Evolutionary conservation across 2,329 filamentous ascomycete species (phyloP), one percentile per base, ranked within the genome.

Genomic region (Rhinocladiella similis): DNA sequence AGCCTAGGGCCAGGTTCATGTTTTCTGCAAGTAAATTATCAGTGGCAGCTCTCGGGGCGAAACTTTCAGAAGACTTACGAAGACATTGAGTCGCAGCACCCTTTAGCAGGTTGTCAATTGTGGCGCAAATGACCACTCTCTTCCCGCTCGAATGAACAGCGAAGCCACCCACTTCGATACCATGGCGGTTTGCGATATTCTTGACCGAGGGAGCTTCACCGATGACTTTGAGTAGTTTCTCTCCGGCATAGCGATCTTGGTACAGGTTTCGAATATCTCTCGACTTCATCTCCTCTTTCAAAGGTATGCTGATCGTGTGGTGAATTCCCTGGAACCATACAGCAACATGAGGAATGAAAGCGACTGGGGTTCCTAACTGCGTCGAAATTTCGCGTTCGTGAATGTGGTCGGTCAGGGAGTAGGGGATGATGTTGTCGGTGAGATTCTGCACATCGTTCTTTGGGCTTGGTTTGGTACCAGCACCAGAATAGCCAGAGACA

Each of bases 251-350:
- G 20, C 93, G 85, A 67, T 97, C 93, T 75, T 97, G 93, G 80
- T 96, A 99, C 56, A 97, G 79, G 69, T 96, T 90, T 60, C 94
- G 86, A 65, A 99, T 91, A 70, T 97, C 92, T 50, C 94, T 88
- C 41, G 90, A 92, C 2, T 86, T 90, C 89, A 97, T 95, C 59
- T 84, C 82, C 74, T 93, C 83, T 69, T 88, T 88, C 7, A 99
- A 80, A 12, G 93, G 93, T 48, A 97, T 90, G 69, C 86, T 91
- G 73, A 97, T 92, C 38, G 91, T 93, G 74, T 92, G 89, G 77
- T 90, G 86, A 66, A 97, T 97, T 62, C 93, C 93, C 70, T 95
- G 88, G 83, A 97, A 97, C 93, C 91, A 97, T 13, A 88, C 85
- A n/a, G 91, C 90, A 20, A 96, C 92, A 72, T 97, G 94, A 5